These are phyloP conservation scores for Neurospora crassa DNA, from an alignment of 2,329 filamentous ascomycete species.

Conservation along the genomic window DNA sequence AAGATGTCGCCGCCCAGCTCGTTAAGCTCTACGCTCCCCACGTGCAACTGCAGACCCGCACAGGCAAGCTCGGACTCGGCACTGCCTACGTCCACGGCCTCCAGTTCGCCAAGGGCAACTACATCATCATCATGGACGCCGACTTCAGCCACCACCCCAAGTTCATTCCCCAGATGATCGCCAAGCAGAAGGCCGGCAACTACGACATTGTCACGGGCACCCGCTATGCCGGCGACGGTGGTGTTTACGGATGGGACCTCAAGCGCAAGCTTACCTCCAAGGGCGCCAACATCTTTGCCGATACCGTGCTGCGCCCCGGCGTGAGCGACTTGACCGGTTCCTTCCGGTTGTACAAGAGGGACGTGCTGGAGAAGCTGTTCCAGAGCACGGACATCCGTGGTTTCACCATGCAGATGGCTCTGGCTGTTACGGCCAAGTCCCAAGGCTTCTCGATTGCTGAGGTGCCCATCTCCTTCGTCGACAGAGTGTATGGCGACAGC, in stretches of 20 bases:
- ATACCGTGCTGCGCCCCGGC: conserved; percentile 84
- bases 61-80: conserved; percentile 93
- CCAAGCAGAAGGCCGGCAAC: conserved; percentile 62
- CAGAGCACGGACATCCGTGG: conserved; percentile 87
- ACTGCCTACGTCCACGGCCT: conserved; percentile 95
- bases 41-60: conserved; percentile 76
- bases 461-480: conserved; percentile 93
- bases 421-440: conserved; percentile 95
- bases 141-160: conserved; percentile 99
- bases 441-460: conserved; percentile 92
- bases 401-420: conserved; percentile 99
- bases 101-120: conserved; percentile 84
- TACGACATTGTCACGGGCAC: conserved; percentile 98
- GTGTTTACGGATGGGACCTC: conserved; percentile 94
- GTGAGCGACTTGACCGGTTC: conserved; percentile 93
- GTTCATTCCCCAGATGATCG: conserved; percentile 94
- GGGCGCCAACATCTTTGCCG: conserved; percentile 90
- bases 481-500: conserved; percentile 81
- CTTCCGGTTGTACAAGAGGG: conserved; percentile 90
- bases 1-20: conserved; percentile 82
- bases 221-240: conserved; percentile 78
- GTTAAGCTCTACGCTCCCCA: conserved; percentile 73
- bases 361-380: conserved; percentile 83
- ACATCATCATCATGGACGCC: conserved; percentile 99
- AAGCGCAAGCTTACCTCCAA: conserved; percentile 78